phyloP scores from a whole-genome alignment of 2,329 filamentous ascomycete species.

The Neopestalotiopsis rosae region DNA sequence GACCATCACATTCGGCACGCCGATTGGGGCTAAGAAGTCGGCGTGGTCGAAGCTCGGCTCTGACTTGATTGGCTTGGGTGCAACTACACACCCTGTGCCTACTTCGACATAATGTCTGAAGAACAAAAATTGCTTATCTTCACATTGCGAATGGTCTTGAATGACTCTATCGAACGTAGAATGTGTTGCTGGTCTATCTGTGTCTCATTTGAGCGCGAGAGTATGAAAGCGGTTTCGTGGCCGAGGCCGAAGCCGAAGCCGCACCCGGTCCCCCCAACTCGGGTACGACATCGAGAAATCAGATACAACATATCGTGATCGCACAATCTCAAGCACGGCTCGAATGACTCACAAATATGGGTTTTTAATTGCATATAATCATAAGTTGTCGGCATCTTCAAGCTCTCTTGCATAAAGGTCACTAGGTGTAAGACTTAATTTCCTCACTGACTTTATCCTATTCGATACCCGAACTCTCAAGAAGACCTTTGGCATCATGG shows the following conservation, averaged over 20 bases:
- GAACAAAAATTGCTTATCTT: not conserved
- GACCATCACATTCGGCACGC: conserved; percentile 35
- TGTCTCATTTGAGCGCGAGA: too few relatives aligned
- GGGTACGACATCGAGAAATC: not conserved
- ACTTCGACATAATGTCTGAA: not conserved
- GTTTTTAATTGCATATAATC: not conserved
- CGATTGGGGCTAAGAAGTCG: conserved; percentile 28
- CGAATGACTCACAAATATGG: not conserved
- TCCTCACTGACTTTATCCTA: not conserved
- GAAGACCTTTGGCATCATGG: not conserved
- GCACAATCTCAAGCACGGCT: not conserved
- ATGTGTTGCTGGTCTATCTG: too few relatives aligned
- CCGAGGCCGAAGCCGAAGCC: conserved; percentile 11
- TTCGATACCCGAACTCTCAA: not conserved
- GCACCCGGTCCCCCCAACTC: not conserved
- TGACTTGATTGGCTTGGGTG: not conserved
- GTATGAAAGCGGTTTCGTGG: not conserved
- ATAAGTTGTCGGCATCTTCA: not conserved
- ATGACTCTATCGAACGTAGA: not conserved
- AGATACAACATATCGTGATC: not conserved
- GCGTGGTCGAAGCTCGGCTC: not conserved
- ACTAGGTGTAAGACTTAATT: not conserved
- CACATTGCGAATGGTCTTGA: not conserved
- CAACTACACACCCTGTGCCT: not conserved
- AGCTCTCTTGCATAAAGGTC: not conserved